A percentile compares a stretch with the other conserved stretches of the same genome.
These are phyloP conservation scores for Zizania latifolia DNA, from an alignment of 176 grass and related monocot genomes.

Conservation along the genomic window DNA sequence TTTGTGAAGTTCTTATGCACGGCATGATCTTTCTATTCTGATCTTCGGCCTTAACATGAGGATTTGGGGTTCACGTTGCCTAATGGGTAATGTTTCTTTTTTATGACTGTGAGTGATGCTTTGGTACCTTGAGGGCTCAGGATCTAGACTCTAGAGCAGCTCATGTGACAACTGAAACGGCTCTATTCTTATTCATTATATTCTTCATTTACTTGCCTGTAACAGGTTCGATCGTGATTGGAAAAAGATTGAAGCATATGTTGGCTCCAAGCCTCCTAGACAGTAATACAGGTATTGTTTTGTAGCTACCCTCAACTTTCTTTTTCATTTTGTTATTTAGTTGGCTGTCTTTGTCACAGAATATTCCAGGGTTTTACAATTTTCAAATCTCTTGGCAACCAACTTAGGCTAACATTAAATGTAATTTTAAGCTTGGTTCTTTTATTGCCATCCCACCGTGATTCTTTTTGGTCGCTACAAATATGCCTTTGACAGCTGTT, in stretches of 20 bases:
- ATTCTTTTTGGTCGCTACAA: not conserved
- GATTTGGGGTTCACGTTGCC: not conserved
- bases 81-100: not conserved
- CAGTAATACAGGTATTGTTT: conserved; percentile 63
- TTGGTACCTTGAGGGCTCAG: not conserved
- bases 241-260: conserved; percentile 65
- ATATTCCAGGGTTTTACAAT: not conserved
- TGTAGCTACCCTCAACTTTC: not conserved
- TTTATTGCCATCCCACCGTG: not conserved
- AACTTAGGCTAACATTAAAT: too few species aligned
- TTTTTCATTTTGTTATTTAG: not conserved
- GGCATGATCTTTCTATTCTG: not conserved
- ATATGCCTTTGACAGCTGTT: not conserved
- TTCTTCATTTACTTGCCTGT: not conserved
- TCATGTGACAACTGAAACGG: not conserved
- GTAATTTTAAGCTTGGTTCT: not conserved
- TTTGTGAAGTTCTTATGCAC: not conserved
- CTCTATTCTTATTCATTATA: not conserved
- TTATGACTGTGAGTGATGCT: not conserved
- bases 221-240: conserved; percentile 76
- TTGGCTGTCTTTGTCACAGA: not conserved
- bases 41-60: not conserved
- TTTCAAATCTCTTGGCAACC: not conserved
- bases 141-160: not conserved
- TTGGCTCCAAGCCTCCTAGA: conserved; percentile 75